A percentile compares a stretch with the other conserved stretches of the same genome.
Evolutionary conservation across 306 rosid species (phyloP).

Genomic region (Cucurbita pepo): DNA sequence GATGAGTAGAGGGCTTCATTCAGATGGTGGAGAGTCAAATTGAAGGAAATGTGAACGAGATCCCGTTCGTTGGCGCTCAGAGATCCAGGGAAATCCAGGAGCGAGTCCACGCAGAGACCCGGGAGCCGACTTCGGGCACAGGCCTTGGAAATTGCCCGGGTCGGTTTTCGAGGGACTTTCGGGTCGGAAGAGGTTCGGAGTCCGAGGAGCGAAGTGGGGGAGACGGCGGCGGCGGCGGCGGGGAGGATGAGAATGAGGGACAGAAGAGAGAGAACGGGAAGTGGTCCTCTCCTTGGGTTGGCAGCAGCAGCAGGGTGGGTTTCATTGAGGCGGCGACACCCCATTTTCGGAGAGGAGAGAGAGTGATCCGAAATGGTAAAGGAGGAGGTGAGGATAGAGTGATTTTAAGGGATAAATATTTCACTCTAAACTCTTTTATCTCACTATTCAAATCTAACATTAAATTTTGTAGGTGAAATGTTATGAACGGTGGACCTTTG

Average conservation of each 20-base stretch:
- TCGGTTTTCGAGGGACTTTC: constrained; percentile 21
- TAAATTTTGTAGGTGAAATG: too few relatives aligned
- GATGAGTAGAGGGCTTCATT: constrained; percentile 46
- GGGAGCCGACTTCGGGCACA: constrained; percentile 56
- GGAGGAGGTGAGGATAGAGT: background rate
- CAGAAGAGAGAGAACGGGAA: constrained; percentile 25
- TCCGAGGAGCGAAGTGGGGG: background rate
- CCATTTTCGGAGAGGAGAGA: constrained; percentile 19
- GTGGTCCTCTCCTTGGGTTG: constrained; percentile 12
- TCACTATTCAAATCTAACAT: too few relatives aligned
- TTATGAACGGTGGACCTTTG: too few relatives aligned
- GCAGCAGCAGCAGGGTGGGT: constrained; percentile 5
- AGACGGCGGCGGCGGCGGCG: constrained; percentile 23
- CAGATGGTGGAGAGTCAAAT: constrained; percentile 62
- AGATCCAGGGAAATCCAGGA: constrained; percentile 65
- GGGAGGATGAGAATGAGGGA: constrained; percentile 32
- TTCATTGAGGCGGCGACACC: constrained; percentile 32
- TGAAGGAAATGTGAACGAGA: constrained; percentile 86
- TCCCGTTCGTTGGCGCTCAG: constrained; percentile 43
- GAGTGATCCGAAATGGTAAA: background rate
- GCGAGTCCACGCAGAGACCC: constrained; percentile 43
- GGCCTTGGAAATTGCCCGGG: constrained; percentile 55
- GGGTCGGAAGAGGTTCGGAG: background rate
- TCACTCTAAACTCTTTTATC: too few relatives aligned
- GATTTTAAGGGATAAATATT: background rate